Conservation (phyloP, 257 asterid species). For the Solanum sitiens region DNA sequence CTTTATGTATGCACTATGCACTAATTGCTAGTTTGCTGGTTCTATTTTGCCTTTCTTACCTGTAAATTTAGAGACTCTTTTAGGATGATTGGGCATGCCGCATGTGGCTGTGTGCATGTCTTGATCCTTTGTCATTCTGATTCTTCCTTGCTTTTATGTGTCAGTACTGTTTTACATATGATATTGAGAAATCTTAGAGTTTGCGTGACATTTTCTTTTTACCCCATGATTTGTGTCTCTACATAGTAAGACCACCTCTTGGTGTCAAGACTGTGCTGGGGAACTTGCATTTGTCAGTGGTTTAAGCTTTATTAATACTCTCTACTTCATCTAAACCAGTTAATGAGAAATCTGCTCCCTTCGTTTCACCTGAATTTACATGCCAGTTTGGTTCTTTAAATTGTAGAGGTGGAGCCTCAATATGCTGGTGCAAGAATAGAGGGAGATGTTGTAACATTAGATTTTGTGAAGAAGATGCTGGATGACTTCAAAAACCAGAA, state of each 20-base stretch:
- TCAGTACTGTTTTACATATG: neutral
- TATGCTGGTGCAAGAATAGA: conserved; percentile 91
- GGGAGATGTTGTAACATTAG: conserved; percentile 83
- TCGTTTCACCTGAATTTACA: neutral
- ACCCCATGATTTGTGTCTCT: neutral
- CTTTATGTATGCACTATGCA: neutral
- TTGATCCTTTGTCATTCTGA: neutral
- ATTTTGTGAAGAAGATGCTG: conserved; percentile 89
- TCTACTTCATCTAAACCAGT: neutral
- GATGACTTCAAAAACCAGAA: conserved; percentile 91
- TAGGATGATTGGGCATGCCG: neutral
- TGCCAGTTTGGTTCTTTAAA: conserved; percentile 21
- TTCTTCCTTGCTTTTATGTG: neutral
- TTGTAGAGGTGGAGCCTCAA: conserved; percentile 81
- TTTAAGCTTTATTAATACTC: neutral
- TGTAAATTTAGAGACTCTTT: neutral
- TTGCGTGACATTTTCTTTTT: neutral
- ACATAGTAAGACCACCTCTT: neutral
- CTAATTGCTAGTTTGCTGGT: neutral
- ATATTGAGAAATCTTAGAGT: neutral
- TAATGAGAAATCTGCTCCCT: neutral
- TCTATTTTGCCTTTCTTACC: neutral
- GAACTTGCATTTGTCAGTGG: neutral
- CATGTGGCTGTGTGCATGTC: neutral
- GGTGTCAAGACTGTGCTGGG: neutral